Evolutionary conservation across 768 basidiomycete genomes (phyloP), one percentile per base, ranked within the genome.

Genomic region (Suillus brevipes): DNA sequence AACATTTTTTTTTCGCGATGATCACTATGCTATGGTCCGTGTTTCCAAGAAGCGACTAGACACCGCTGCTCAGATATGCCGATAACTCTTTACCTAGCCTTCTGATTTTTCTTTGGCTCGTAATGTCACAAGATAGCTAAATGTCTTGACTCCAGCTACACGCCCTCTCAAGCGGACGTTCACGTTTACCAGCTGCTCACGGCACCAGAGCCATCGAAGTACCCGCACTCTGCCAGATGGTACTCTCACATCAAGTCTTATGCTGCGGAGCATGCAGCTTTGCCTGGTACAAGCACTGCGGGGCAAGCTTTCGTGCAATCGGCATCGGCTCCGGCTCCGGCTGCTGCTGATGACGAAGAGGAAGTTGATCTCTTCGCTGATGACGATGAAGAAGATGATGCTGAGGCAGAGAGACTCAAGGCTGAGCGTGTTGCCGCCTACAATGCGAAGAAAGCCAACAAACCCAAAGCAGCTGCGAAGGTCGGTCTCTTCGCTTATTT

Each of bases 41-140:
- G 92, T 94, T 94, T 91, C 92, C 86, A 88, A 94, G 90, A 87
- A 86, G 90, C 88, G 91, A 88, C 82, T 89, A 95, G 92, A 94
- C 89, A 91, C 85, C 91, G 89, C 90, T 87, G 85, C 79, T 79
- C 79, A 82, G 85, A 77, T 77, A 81, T 92, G 91, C 89, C 81
- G 91, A 93, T 72, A 90, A 73, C 71, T 78, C 72, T 78, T 77
- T 79, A 83, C 89, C 84, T 88, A 85, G 89, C 89, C 76, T 72
- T 86, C 91, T 93, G 92, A 93, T 72, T 67, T n/a, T 64, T 68
- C 58, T n/a, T 59, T 36, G 60, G 34, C 34, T 60, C 38, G 25
- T 55, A 31, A 12, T 64, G 36, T 64, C 60, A 31, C 56, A 20
- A 45, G 53, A 36, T 66, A 68, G 66, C 36, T 65, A 58, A 38